Evolutionary conservation across 306 rosid species (phyloP).

Genomic region (Castanea sativa): DNA sequence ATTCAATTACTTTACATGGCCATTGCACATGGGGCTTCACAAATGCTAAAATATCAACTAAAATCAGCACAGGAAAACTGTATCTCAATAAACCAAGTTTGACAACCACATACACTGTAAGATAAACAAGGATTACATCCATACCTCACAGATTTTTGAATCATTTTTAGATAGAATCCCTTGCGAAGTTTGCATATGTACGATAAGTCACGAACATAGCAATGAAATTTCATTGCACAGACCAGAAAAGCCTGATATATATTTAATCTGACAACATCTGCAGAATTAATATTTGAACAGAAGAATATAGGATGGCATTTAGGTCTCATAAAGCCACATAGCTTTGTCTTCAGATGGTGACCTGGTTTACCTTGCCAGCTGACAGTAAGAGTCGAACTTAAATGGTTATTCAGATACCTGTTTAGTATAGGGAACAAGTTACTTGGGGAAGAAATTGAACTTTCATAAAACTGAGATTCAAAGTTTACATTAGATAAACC

Average conservation of each 20-base stretch:
- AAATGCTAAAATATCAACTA: slow-evolving; percentile 11
- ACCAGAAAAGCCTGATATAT: slow-evolving; percentile 53
- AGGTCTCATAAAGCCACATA: slow-evolving; percentile 26
- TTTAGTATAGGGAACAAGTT: slow-evolving; percentile 33
- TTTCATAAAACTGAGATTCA: not conserved
- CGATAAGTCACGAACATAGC: too few species aligned
- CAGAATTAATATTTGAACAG: slow-evolving; percentile 81
- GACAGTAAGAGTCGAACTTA: too few species aligned
- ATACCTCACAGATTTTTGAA: slow-evolving; percentile 54
- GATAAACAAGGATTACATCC: slow-evolving; percentile 3
- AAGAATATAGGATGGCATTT: slow-evolving; percentile 88
- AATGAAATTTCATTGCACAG: too few species aligned
- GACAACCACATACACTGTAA: not conserved
- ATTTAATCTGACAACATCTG: slow-evolving; percentile 77
- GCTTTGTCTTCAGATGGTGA: too few species aligned
- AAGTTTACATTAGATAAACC: not conserved
- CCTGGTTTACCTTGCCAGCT: too few species aligned
- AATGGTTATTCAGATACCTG: too few species aligned
- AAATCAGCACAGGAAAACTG: slow-evolving; percentile 13
- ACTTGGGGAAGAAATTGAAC: slow-evolving; percentile 4
- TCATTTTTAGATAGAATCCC: slow-evolving; percentile 30
- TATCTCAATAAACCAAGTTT: not conserved
- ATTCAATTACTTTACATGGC: too few species aligned
- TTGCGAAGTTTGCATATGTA: slow-evolving; percentile 48
- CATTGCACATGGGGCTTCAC: slow-evolving; percentile 1